Conservation (phyloP, 2,329 filamentous ascomycete genomes). For the Leptosphaerulina australis region DNA sequence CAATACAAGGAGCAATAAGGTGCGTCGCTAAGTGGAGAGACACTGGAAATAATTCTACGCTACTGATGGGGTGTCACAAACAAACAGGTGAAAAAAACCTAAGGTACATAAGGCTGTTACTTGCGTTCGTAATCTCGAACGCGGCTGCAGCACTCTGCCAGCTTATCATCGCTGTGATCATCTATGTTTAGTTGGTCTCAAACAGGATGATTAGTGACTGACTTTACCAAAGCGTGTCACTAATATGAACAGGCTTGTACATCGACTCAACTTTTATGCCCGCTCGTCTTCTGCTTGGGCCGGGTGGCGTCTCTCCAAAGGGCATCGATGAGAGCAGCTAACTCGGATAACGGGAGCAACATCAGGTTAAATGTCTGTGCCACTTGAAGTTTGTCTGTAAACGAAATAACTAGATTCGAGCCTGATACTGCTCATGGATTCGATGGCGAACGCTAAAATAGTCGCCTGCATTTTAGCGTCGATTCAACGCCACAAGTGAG, state of each 20-base stretch:
- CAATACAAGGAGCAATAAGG: too few species aligned
- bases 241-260: slow-evolving; percentile 1
- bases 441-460: too few species aligned
- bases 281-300: slow-evolving; percentile 1
- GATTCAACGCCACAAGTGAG: too few species aligned
- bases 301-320: background rate
- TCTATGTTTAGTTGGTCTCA: background rate
- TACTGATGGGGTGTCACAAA: too few species aligned
- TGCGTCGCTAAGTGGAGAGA: too few species aligned
- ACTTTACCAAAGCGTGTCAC: slow-evolving; percentile 1
- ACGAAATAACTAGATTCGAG: too few species aligned
- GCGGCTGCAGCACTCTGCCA: background rate
- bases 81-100: background rate
- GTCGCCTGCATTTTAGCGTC: too few species aligned
- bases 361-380: background rate
- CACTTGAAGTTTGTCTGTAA: too few species aligned
- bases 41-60: too few species aligned
- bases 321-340: background rate
- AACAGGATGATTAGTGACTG: background rate
- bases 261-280: background rate
- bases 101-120: background rate
- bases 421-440: too few species aligned
- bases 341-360: background rate
- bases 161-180: background rate
- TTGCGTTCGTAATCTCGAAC: background rate